A percentile compares a stretch with the other conserved stretches of the same genome.
Conservation (phyloP, 768 basidiomycete species). For the Clitopilus hobsonii region DNA sequence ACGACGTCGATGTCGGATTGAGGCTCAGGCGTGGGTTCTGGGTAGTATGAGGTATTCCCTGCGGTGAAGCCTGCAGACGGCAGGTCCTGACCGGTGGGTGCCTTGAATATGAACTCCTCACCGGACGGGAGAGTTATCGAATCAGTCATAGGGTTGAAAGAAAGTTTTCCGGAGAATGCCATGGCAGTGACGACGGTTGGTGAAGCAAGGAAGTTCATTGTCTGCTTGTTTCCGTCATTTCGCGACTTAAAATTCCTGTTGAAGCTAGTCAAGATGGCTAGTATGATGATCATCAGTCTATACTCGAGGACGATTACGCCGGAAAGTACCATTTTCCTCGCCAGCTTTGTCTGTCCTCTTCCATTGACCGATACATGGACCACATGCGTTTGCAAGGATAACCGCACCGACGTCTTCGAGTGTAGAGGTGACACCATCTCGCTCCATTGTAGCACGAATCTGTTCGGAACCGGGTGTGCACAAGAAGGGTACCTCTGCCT, state of each 20-base stretch:
- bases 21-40: constrained; percentile 66
- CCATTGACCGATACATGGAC: constrained; percentile 99
- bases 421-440: constrained; percentile 79
- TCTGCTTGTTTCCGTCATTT: constrained; percentile 91
- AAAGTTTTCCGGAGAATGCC: constrained; percentile 90
- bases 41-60: constrained; percentile 74
- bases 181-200: constrained; percentile 97
- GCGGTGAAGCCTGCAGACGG: constrained; percentile 78
- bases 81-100: constrained; percentile 82
- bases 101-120: constrained; percentile 73
- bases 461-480: constrained; percentile 93
- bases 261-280: constrained; percentile 95
- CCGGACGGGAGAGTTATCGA: constrained; percentile 63
- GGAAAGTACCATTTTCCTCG: constrained; percentile 93
- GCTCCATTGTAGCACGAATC: constrained; percentile 95
- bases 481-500: constrained; percentile 79
- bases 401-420: constrained; percentile 89
- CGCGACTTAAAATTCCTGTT: constrained; percentile 89
- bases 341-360: constrained; percentile 84
- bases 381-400: constrained; percentile 96
- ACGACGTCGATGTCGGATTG: constrained; percentile 72
- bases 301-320: constrained; percentile 10
- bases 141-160: constrained; percentile 92
- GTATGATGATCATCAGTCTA: constrained; percentile 3
- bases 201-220: constrained; percentile 98